Percentiles rank a stretch among this genome's conserved stretches.
phyloP scores from a whole-genome alignment of 108 stramenopile genomes.

The Nitzschia putrida region DNA sequence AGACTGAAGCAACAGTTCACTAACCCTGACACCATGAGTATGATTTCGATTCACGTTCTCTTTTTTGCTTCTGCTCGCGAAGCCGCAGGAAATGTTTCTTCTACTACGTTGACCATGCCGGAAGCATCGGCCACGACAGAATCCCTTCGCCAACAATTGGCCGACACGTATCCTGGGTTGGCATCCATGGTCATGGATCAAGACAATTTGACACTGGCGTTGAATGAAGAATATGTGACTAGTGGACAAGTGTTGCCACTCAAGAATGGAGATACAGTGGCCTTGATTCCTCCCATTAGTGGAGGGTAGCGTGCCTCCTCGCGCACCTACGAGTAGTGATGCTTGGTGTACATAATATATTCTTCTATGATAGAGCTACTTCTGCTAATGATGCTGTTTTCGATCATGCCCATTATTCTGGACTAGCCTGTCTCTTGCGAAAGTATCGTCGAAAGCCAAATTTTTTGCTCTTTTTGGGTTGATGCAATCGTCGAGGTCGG shows the following conservation, averaged over 20 bases:
- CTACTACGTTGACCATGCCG: conserved; percentile 34
- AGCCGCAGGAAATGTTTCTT: conserved; percentile 66
- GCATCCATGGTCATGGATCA: conserved; percentile 69
- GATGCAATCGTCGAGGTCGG: too few relatives aligned
- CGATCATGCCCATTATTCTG: conserved; percentile 4
- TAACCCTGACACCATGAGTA: not conserved
- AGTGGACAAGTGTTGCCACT: conserved; percentile 54
- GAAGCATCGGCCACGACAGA: conserved; percentile 49
- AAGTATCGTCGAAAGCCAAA: not conserved
- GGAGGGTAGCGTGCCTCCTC: conserved; percentile 49
- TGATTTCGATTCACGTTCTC: conserved; percentile 47
- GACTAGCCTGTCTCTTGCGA: conserved; percentile 7
- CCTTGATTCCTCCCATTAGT: conserved; percentile 86
- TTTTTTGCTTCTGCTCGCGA: conserved; percentile 89
- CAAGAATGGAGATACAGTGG: conserved; percentile 76
- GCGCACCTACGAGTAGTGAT: not conserved
- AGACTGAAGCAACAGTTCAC: not conserved
- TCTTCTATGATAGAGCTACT: conserved; percentile 1
- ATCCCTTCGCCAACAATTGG: conserved; percentile 48
- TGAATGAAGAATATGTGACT: conserved; percentile 85
- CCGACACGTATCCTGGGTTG: conserved; percentile 62
- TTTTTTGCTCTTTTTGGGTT: too few relatives aligned
- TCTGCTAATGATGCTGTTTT: not conserved
- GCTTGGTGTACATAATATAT: not conserved
- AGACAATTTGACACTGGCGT: conserved; percentile 76